phyloP scores from a whole-genome alignment of 192 early-diverging fungal genomes.

The Rhizoclosmatium globosum region DNA sequence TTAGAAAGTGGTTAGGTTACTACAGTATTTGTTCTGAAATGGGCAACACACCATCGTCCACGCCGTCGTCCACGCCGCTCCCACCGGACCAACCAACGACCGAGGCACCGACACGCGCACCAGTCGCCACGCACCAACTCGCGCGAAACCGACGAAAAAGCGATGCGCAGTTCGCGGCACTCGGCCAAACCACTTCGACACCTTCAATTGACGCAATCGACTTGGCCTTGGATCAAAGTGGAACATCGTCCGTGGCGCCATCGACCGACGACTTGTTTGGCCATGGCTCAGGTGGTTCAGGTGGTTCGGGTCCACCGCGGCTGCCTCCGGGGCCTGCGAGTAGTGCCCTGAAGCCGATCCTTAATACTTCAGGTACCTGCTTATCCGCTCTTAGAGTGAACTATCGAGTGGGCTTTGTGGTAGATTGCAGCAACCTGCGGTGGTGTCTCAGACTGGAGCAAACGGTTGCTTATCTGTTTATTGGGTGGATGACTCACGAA shows the following conservation, averaged over 20 bases:
- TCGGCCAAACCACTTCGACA: neutral
- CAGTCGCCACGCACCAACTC: neutral
- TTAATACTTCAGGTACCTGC: neutral
- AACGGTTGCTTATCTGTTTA: too few species aligned
- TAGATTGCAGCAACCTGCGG: too few species aligned
- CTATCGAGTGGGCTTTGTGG: too few species aligned
- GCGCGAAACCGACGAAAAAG: neutral
- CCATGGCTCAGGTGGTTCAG: too few species aligned
- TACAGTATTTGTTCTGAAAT: neutral
- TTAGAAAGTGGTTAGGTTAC: too few species aligned
- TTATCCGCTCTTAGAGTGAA: too few species aligned
- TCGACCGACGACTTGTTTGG: neutral
- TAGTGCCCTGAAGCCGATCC: neutral
- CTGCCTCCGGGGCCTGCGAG: neutral
- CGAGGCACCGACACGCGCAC: neutral
- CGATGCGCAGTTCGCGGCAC: neutral
- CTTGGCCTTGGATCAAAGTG: neutral
- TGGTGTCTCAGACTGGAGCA: too few species aligned
- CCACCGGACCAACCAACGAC: neutral
- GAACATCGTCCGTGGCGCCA: neutral
- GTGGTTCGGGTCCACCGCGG: neutral
- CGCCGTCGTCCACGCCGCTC: neutral
- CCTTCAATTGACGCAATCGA: neutral
- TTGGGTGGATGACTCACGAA: too few species aligned
- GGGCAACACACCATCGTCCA: slow-evolving; percentile 14